phyloP scores from a whole-genome alignment of 1,284 basidiomycete species.

The Malassezia arunalokei region DNA sequence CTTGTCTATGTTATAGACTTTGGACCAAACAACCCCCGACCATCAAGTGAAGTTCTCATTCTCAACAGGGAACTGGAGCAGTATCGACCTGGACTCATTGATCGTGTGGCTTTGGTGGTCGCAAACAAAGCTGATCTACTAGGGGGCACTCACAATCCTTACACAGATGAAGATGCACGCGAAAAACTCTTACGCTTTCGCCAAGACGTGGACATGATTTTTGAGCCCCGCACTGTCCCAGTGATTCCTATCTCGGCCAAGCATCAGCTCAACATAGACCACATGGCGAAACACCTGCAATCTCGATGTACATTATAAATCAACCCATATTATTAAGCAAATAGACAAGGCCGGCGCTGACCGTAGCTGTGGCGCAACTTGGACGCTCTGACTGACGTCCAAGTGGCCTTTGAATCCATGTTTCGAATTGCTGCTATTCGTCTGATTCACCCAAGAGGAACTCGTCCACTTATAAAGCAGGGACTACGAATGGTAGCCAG shows the following conservation, averaged over 20 bases:
- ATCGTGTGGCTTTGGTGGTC: slow-evolving; percentile 55
- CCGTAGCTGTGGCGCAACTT: no score
- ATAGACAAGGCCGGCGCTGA: no score
- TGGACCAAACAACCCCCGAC: slow-evolving; percentile 48
- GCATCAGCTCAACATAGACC: slow-evolving; percentile 7
- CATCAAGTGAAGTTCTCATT: slow-evolving; percentile 60
- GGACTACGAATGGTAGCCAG: no score
- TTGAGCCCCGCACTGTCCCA: slow-evolving; percentile 2
- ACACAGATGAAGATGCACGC: neutral
- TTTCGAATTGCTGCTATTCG: no score
- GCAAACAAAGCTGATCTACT: slow-evolving; percentile 78
- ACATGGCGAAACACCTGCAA: slow-evolving; percentile 3
- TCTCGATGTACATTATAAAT: neutral
- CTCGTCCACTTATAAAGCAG: no score
- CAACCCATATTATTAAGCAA: no score
- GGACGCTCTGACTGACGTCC: no score
- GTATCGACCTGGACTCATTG: slow-evolving; percentile 64
- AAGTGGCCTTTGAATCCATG: no score
- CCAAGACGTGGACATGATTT: slow-evolving; percentile 10
- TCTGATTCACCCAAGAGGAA: no score
- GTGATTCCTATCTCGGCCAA: slow-evolving; percentile 9
- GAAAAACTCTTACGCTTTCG: slow-evolving; percentile 7
- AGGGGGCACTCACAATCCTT: neutral
- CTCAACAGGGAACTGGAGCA: slow-evolving; percentile 70
- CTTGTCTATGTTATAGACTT: slow-evolving; percentile 88